Base-by-base conservation (phyloP, 495 filamentous ascomycete genomes). In the Lasiosphaeria hispida region DNA sequence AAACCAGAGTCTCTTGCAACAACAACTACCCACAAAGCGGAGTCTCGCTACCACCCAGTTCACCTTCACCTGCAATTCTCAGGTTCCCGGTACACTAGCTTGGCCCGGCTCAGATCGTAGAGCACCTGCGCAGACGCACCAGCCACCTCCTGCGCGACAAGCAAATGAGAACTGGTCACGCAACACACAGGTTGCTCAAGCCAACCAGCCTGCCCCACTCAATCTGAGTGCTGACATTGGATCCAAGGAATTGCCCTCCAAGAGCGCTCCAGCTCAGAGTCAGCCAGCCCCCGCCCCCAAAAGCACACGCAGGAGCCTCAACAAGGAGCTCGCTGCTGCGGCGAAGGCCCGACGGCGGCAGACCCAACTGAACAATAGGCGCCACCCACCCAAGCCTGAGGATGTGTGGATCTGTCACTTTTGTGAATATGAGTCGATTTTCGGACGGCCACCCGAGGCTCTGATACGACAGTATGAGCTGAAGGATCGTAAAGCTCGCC, bases 351-450 rank as follows among this genome's bases (percentile, higher is more conserved):
- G 76, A 0, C 75, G 72, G 8, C 71, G 67, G 34, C 66, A 74
- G 42, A 74, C 72, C 0, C 64, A 69, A 55, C 58, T 86, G 55
- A 74, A 82, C 48, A 95, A 96, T 63, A 85, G 82, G 59, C 88
- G 89, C 58, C 85, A 94, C 61, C 87, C 87, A 5, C 87, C 87
- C 0, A 81, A 80, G 30, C 70, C 80, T 35, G 87, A 92, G 59
- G 90, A 95, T 59, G 82, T 89, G 23, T 97, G 92, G 91, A 90
- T 97, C 47, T 98, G 94, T 72, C 91, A 94, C 61, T 92, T 95
- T 68, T 93, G 90, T 69, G 87, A 94, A 64, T 92, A 95, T 64
- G 89, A 95, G 68, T 82, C 83, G 44, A 93, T 96, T 44, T 95
- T 95, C 68, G 89, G 92, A 13, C 77, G 75, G 43, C 87, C 90